A percentile compares a stretch with the other conserved stretches of the same genome.
phyloP scores from a whole-genome alignment of 257 asterid genomes.

The Petunia secreta region DNA sequence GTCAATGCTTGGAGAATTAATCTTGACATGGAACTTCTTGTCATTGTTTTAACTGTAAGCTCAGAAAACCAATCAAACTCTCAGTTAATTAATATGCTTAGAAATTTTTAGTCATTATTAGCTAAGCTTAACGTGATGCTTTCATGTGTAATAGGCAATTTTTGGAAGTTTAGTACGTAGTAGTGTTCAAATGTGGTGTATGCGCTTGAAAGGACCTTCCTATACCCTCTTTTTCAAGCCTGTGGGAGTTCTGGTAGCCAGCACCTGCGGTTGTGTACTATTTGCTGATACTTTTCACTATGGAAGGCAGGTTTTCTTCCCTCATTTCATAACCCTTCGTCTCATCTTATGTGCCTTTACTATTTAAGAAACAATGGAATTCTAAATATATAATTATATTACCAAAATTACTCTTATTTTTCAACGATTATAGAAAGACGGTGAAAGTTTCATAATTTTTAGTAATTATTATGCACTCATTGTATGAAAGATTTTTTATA shows the following conservation, averaged over 20 bases:
- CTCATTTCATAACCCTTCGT: not conserved
- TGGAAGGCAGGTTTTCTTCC: slow-evolving; percentile 49
- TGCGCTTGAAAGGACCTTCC: slow-evolving; percentile 54
- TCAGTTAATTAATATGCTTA: not conserved
- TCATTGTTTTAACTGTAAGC: slow-evolving; percentile 65
- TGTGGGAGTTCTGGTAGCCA: slow-evolving; percentile 69
- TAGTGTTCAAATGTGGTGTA: slow-evolving; percentile 68
- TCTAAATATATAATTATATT: no score
- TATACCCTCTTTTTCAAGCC: slow-evolving; percentile 70
- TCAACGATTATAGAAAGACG: no score
- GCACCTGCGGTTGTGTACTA: slow-evolving; percentile 63
- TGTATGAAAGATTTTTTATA: no score
- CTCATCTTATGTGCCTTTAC: no score
- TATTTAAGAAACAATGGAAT: no score
- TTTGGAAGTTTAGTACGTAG: slow-evolving; percentile 62
- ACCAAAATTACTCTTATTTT: no score
- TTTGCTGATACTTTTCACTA: slow-evolving; percentile 69
- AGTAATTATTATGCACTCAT: no score
- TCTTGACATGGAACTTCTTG: slow-evolving; percentile 51
- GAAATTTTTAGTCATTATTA: not conserved
- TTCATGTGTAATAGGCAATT: slow-evolving; percentile 44
- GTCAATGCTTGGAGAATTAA: slow-evolving; percentile 53
- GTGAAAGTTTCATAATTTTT: no score
- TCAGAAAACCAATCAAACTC: not conserved
- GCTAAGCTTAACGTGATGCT: not conserved